A percentile compares a stretch with the other conserved stretches of the same genome.
Conservation (phyloP, 2,329 filamentous ascomycete genomes). For the Cryphonectria nitschkei region DNA sequence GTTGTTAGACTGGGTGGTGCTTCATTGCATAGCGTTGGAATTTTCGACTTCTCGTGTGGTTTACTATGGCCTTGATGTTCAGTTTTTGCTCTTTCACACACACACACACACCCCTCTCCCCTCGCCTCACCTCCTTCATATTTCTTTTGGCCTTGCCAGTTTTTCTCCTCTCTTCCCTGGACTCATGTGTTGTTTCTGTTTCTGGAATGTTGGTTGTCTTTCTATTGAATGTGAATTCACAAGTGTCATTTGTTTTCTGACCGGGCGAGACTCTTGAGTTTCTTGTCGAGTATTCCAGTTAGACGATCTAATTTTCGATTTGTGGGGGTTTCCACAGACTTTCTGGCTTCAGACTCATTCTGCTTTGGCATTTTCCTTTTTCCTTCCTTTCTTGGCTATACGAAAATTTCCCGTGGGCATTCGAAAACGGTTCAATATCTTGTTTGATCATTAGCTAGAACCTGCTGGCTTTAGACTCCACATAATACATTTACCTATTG, state of each 20-base stretch:
- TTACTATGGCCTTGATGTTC: not conserved
- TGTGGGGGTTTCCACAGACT: not conserved
- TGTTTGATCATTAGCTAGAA: not conserved
- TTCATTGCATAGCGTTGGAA: conserved; percentile 7
- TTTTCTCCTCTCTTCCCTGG: not conserved
- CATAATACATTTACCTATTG: not conserved
- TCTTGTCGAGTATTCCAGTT: not conserved
- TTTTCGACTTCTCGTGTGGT: not conserved
- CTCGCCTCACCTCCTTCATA: not conserved
- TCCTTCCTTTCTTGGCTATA: not conserved
- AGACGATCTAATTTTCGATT: not conserved
- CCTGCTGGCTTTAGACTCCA: not conserved
- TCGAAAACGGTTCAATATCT: not conserved
- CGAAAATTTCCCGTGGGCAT: not conserved
- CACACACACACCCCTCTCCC: not conserved
- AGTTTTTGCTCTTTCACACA: not conserved
- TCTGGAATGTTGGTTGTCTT: not conserved
- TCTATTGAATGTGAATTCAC: not conserved
- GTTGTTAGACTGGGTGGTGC: not conserved
- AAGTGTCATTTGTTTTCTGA: not conserved
- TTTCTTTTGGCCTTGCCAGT: not conserved
- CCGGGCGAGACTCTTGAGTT: too few species aligned
- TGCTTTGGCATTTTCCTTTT: not conserved
- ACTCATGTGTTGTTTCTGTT: not conserved
- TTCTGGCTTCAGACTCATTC: not conserved